Evolutionary conservation across 768 basidiomycete species (phyloP), one percentile per base, ranked within the genome.

Genomic region (Astraeus odoratus): DNA sequence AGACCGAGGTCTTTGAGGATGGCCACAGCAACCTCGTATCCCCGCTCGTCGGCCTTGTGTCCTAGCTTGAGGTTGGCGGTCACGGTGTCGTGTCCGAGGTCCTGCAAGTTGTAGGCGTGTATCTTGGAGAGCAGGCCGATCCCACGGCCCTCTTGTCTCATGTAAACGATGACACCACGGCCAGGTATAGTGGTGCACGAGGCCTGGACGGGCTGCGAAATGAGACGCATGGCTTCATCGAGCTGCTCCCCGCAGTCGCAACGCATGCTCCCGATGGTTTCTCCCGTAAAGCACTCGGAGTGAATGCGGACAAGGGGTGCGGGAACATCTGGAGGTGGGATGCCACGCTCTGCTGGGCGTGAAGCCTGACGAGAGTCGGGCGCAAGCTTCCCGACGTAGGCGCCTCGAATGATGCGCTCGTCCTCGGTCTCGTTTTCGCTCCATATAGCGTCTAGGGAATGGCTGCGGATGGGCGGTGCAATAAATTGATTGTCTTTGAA

Each of bases 201-300:
- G 9, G 65, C 57, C 13, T 69, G 60, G 55, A 85, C 74, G 36
- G 88, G 80, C 60, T 79, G 75, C 12, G 85, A 82, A 55, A 97
- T 91, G 55, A 83, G 82, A 9, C 90, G 78, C 50, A 98, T 81
- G n/a, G 96, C 92, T 61, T 97, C 95, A 66, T 98, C 94, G 4
- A 99, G 75, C 64, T 99, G 96, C 66, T 98, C 94, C 12, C 96
- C 96, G 59, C 96, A 99, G 64, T 99, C 96, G 60, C 96, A 99
- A 25, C 96, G 85, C 87, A 96, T 93, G 72, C 92, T 83, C 22
- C 96, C 96, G 47, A 98, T 80, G 7, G 94, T 98, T 66, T 98
- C 96, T 23, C 96, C 96, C 0, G 96, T 99, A 68, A 92, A 98
- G 64, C 96, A 99, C 64, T 99, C 96, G 23, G 92, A 96, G 66